phyloP scores from a whole-genome alignment of 129 eudicot genomes.

The Silybum marianum region DNA sequence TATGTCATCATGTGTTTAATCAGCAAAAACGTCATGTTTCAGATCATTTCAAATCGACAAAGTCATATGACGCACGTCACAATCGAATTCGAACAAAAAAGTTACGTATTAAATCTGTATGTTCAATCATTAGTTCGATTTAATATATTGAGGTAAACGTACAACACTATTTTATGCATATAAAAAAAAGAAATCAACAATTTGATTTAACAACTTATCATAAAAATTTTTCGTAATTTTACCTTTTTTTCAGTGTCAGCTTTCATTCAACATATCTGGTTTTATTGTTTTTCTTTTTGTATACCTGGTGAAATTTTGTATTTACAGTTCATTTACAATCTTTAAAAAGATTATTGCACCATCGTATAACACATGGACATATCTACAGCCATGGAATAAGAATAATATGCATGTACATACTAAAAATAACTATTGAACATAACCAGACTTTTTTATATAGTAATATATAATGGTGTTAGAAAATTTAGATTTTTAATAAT shows the following conservation, averaged over 20 bases:
- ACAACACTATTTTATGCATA: neutral
- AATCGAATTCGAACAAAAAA: slow-evolving; percentile 4
- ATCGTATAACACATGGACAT: neutral
- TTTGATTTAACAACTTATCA: neutral
- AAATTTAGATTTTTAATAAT: neutral
- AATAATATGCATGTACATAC: neutral
- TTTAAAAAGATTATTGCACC: neutral
- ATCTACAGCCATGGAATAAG: neutral
- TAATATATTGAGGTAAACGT: neutral
- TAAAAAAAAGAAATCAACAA: neutral
- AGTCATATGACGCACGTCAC: slow-evolving; percentile 4
- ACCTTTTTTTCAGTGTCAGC: neutral
- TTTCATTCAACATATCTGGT: neutral
- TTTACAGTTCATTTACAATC: neutral
- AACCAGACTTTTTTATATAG: neutral
- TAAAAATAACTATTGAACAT: neutral
- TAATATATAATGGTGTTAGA: neutral
- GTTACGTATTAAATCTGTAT: neutral
- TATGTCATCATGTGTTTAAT: slow-evolving; percentile 10
- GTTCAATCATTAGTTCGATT: neutral
- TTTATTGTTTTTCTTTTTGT: neutral
- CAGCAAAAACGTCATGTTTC: neutral
- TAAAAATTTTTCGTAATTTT: neutral
- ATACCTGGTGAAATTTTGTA: neutral
- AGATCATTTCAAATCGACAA: neutral